Conservation (phyloP, 441 rosid genomes). For the Erodium texanum region DNA sequence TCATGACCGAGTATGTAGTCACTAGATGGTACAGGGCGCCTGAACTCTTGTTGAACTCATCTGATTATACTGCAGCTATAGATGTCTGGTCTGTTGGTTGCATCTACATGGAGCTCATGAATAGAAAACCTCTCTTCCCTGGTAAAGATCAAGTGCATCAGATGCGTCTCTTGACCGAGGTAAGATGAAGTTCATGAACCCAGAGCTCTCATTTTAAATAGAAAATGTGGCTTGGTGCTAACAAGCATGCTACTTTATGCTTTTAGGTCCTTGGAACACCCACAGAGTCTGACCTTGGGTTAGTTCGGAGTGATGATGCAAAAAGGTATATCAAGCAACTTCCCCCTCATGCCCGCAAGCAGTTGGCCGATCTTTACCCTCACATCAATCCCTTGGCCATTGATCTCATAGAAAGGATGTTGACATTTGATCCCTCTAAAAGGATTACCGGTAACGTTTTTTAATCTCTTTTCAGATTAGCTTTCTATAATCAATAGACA, state of each 20-base stretch:
- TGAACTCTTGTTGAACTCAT: conserved; percentile 66
- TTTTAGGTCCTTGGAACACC: conserved; percentile 93
- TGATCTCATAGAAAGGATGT: conserved; percentile 79
- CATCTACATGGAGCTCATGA: conserved; percentile 83
- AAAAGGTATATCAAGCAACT: conserved; percentile 75
- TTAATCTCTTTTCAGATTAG: no score
- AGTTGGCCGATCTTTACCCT: conserved; percentile 49
- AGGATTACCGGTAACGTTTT: conserved; percentile 73
- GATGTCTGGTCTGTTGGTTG: conserved; percentile 97
- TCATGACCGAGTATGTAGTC: conserved; percentile 97
- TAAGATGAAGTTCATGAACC: conserved; percentile 19
- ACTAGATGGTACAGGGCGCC: conserved; percentile 65
- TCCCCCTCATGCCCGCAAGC: conserved; percentile 57
- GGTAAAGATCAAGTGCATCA: conserved; percentile 53
- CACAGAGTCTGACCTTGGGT: conserved; percentile 80
- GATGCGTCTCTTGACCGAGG: conserved; percentile 26
- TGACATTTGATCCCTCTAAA: conserved; percentile 80
- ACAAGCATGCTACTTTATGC: conserved; percentile 11
- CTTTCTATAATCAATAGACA: background rate
- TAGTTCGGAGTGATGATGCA: conserved; percentile 73
- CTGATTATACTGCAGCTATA: conserved; percentile 71
- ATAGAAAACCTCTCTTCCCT: conserved; percentile 70
- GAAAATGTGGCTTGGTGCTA: background rate
- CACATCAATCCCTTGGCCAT: conserved; percentile 71
- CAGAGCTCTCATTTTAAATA: background rate